Conservation (phyloP, 1,139 yeast species). For the Kodamaea derodonti region DNA sequence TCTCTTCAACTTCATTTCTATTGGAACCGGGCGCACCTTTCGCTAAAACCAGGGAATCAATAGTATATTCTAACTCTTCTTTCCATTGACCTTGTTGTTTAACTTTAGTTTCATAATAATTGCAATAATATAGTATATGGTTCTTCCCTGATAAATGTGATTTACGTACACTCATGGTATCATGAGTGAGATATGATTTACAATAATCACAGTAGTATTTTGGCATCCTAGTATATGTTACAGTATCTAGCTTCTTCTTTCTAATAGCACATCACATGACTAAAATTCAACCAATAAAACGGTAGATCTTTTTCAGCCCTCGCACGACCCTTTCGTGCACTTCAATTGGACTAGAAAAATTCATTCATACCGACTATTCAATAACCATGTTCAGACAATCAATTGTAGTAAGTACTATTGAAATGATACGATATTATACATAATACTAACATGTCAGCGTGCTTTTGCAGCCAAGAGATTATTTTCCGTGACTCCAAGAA, state of each 20-base stretch:
- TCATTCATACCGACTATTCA: slow-evolving; percentile 4
- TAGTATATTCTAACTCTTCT: slow-evolving; percentile 36
- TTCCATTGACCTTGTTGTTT: slow-evolving; percentile 46
- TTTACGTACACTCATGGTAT: slow-evolving; percentile 80
- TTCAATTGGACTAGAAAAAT: slow-evolving; percentile 7
- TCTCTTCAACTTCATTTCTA: slow-evolving; percentile 11
- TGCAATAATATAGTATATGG: slow-evolving; percentile 71
- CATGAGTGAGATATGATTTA: slow-evolving; percentile 81
- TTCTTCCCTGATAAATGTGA: slow-evolving; percentile 79
- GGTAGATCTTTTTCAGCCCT: neutral
- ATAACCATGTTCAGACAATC: slow-evolving; percentile 40
- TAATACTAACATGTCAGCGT: slow-evolving; percentile 19
- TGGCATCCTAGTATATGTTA: slow-evolving; percentile 32
- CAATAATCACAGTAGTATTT: slow-evolving; percentile 86
- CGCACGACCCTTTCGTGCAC: slow-evolving; percentile 9
- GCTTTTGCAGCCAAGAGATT: slow-evolving; percentile 37
- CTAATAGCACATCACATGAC: neutral
- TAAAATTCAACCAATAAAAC: slow-evolving; percentile 8
- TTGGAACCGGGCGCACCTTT: slow-evolving; percentile 43
- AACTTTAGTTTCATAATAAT: slow-evolving; percentile 65
- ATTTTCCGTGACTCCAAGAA: slow-evolving; percentile 43
- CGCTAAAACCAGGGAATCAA: slow-evolving; percentile 35
- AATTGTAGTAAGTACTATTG: slow-evolving; percentile 28
- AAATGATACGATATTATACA: neutral
- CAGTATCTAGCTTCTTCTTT: neutral